Evolutionary conservation across 768 basidiomycete genomes (phyloP).

Genomic region (Suillus weaverae): DNA sequence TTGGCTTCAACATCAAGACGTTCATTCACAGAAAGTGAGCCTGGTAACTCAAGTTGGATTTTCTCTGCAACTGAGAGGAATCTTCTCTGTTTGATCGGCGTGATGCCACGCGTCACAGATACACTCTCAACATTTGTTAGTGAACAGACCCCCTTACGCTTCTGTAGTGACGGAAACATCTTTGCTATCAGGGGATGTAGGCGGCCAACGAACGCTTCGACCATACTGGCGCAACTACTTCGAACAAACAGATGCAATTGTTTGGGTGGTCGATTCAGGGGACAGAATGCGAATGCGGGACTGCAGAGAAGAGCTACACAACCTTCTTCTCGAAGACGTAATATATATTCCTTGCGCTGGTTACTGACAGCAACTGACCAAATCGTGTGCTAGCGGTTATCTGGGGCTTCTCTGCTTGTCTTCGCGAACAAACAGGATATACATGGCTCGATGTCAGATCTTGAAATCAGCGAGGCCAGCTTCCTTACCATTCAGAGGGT

Average conservation of each 20-base stretch:
- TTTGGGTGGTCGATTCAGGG: constrained; percentile 98
- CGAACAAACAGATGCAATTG: constrained; percentile 95
- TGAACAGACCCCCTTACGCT: constrained; percentile 9
- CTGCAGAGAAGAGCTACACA: constrained; percentile 85
- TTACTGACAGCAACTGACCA: background rate
- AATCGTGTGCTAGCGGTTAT: constrained; percentile 60
- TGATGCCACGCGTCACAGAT: constrained; percentile 28
- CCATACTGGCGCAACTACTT: constrained; percentile 99
- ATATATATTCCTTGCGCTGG: constrained; percentile 25
- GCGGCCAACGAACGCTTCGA: constrained; percentile 91
- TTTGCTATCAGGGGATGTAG: constrained; percentile 92
- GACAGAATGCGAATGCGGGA: constrained; percentile 90
- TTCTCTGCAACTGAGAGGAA: constrained; percentile 18
- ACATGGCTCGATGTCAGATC: constrained; percentile 76
- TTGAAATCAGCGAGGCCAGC: constrained; percentile 82
- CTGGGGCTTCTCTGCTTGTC: constrained; percentile 93
- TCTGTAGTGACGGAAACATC: constrained; percentile 59
- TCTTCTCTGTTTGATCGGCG: constrained; percentile 26
- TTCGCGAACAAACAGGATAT: constrained; percentile 99
- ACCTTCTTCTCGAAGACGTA: constrained; percentile 90
- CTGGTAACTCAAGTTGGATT: constrained; percentile 22
- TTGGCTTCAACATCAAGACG: constrained; percentile 99
- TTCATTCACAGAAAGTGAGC: constrained; percentile 85
- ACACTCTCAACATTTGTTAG: constrained; percentile 46
- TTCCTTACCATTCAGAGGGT: constrained; percentile 7